Percentiles rank a stretch among this genome's conserved stretches.
Evolutionary conservation across 129 eudicot species (phyloP).

Genomic region (Chrysanthemum seticuspe): DNA sequence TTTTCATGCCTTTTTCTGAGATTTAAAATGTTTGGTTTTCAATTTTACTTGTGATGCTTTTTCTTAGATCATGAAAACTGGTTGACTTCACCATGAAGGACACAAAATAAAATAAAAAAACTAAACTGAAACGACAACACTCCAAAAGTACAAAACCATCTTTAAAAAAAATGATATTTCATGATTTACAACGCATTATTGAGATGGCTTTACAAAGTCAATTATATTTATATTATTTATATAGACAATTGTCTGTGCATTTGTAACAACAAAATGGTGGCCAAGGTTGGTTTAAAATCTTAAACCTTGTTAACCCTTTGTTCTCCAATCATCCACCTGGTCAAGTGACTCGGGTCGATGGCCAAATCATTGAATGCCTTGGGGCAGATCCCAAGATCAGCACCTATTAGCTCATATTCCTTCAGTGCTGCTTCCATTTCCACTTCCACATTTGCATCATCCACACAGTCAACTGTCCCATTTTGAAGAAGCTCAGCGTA

Average conservation of each 20-base stretch:
- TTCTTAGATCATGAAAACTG: too few relatives aligned
- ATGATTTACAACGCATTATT: background rate
- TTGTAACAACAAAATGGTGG: too few relatives aligned
- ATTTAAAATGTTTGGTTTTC: too few relatives aligned
- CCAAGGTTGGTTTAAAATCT: background rate
- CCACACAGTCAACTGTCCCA: slow-evolving; percentile 44
- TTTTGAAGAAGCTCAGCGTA: slow-evolving; percentile 49
- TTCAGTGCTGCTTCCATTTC: slow-evolving; percentile 78
- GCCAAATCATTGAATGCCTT: slow-evolving; percentile 53
- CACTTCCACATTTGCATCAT: slow-evolving; percentile 55
- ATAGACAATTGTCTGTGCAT: slow-evolving; percentile 8
- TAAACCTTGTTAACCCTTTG: slow-evolving; percentile 35
- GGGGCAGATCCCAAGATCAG: slow-evolving; percentile 79
- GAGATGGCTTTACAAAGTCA: background rate
- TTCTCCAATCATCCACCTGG: slow-evolving; percentile 86
- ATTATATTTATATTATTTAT: background rate
- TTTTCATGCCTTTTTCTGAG: too few relatives aligned
- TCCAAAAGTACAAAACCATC: slow-evolving; percentile 18
- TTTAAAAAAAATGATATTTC: background rate
- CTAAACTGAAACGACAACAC: background rate
- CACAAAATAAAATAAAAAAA: background rate
- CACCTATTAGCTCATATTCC: slow-evolving; percentile 46
- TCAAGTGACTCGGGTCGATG: slow-evolving; percentile 67
- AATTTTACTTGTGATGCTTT: too few relatives aligned
- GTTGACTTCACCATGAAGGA: background rate